A percentile compares a stretch with the other conserved stretches of the same genome.
These are phyloP conservation scores for Scutellaria baicalensis DNA, from an alignment of 257 asterid species.

Conservation along the genomic window DNA sequence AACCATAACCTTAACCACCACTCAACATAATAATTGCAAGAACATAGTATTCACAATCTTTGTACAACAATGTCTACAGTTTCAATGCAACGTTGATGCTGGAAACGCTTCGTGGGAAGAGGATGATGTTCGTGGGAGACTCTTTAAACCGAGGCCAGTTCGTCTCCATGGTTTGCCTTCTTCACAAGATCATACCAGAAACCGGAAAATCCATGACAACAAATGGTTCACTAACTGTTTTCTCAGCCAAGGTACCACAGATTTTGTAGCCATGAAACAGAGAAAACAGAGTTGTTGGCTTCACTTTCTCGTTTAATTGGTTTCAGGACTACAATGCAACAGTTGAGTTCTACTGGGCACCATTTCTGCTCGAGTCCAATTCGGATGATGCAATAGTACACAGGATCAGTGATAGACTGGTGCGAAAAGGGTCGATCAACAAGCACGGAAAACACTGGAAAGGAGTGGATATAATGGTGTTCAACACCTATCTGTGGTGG, in stretches of 20 bases:
- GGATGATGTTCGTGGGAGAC: constrained; percentile 90
- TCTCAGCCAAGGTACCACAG: constrained; percentile 63
- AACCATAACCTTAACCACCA: too few species aligned
- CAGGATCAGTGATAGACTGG: constrained; percentile 33
- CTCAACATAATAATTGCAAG: too few species aligned
- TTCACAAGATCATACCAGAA: constrained; percentile 53
- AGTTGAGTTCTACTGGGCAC: constrained; percentile 60
- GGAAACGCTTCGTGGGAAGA: constrained; percentile 64
- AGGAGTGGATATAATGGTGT: constrained; percentile 53
- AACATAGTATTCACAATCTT: too few species aligned
- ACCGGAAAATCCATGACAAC: constrained; percentile 64
- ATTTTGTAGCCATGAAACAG: background rate
- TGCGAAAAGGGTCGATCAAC: constrained; percentile 50
- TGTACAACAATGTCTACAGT: constrained; percentile 22
- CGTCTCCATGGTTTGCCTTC: constrained; percentile 79
- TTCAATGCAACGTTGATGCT: constrained; percentile 70
- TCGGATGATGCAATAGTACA: constrained; percentile 40
- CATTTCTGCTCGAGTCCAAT: constrained; percentile 55
- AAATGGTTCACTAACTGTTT: constrained; percentile 51
- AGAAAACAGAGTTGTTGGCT: too few species aligned
- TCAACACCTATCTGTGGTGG: constrained; percentile 62
- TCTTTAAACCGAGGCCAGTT: constrained; percentile 83
- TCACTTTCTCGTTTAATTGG: too few species aligned
- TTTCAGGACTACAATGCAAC: constrained; percentile 52
- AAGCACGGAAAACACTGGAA: constrained; percentile 57